A percentile compares a stretch with the other conserved stretches of the same genome.
These are phyloP conservation scores for Geopyxis carbonaria DNA, from an alignment of 495 filamentous ascomycete genomes.

Conservation along the genomic window DNA sequence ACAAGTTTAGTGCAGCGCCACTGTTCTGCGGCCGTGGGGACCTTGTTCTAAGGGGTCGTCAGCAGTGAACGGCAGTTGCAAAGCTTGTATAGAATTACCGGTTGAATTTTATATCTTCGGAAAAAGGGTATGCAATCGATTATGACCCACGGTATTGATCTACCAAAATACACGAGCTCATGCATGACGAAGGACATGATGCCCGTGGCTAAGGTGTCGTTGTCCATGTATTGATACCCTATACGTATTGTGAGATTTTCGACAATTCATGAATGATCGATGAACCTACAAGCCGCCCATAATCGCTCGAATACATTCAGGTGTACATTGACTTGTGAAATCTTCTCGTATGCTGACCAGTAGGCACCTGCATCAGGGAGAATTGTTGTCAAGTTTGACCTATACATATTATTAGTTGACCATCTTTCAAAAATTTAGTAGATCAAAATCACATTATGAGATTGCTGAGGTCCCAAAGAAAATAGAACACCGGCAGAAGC, in stretches of 20 bases:
- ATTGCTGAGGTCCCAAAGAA: no score
- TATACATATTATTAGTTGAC: no score
- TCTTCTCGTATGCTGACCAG: conserved; percentile 68
- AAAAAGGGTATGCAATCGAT: conserved; percentile 76
- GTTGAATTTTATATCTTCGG: conserved; percentile 87
- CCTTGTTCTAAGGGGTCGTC: conserved; percentile 48
- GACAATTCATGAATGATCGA: no score
- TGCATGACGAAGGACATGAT: conserved; percentile 96
- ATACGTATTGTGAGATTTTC: no score
- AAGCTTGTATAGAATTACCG: conserved; percentile 36
- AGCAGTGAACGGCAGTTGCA: not conserved
- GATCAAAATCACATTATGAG: no score
- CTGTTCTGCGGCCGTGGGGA: conserved; percentile 77
- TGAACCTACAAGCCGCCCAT: conserved; percentile 60
- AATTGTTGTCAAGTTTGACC: conserved; percentile 26
- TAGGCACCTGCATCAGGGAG: conserved; percentile 33
- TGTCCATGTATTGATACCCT: conserved; percentile 96
- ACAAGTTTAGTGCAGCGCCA: conserved; percentile 87
- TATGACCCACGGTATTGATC: conserved; percentile 82
- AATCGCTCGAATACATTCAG: conserved; percentile 68
- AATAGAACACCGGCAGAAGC: no score
- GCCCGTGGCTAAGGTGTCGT: conserved; percentile 85
- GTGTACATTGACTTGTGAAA: conserved; percentile 71
- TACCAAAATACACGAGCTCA: conserved; percentile 83
- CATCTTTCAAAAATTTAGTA: no score